Evolutionary conservation across 768 basidiomycete genomes (phyloP), one percentile per base, ranked within the genome.

Genomic region (Obba rivulosa): DNA sequence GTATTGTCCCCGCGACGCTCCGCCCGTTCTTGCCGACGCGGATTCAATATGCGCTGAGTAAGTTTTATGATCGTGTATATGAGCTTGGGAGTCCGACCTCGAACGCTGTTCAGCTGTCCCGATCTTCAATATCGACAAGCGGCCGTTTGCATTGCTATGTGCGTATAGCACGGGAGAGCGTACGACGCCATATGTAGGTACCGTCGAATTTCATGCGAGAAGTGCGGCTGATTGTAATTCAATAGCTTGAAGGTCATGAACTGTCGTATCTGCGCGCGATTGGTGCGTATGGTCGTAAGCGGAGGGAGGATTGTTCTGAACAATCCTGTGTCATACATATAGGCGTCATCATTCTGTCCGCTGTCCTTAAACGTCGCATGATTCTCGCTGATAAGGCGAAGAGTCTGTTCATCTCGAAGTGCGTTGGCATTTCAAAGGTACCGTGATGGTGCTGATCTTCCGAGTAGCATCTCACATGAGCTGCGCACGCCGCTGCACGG

Each of bases 341-440:
- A 76, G 87, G 90, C 43, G 92, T 96, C 28, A 93, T 96, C 53
- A 94, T 96, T 44, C 74, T 96, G 31, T 92, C 90, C 28, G 92
- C 92, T 10, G 91, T 94, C 5, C 75, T 96, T 41, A 94, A 96
- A 65, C 79, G 91, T 47, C 73, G 92, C 21, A 94, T 96, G 90
- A 85, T 91, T 34, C 74, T 95, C 3, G 94, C 94, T 16, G 94
- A 97, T 63, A 94, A 95, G 62, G 87, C 93, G 1, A 96, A 95
- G 68, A 83, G 86, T 54, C 64, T 91, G 38, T 94, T 94, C 67
- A 94, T 94, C 51, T 92, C 90, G 11, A 93, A 94, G 89, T 89
- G 46, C 38, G 80, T 58, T 11, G 7, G 20, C 18, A 20, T 17
- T 35, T 22, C 2, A 37, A 11, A 8, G 21, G n/a, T 39, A 36